A percentile compares a stretch with the other conserved stretches of the same genome.
Conservation (phyloP, 2,329 filamentous ascomycete species). For the Fusarium sp. region DNA sequence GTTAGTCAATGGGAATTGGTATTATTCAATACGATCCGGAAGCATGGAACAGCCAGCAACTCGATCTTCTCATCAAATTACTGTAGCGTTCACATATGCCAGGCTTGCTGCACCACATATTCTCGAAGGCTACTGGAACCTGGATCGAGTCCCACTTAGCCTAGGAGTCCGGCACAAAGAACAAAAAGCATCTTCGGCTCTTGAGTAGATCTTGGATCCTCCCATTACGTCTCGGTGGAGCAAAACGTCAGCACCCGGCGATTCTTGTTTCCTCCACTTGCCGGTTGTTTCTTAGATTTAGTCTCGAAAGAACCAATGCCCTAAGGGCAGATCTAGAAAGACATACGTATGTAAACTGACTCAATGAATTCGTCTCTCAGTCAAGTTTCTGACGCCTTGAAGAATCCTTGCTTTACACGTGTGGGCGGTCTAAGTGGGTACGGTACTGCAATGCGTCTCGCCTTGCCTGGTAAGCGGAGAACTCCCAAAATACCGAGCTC, state of each 20-base stretch:
- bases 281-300: background rate
- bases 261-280: background rate
- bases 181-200: background rate
- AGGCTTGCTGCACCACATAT: background rate
- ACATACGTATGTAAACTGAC: background rate
- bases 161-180: background rate
- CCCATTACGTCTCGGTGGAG: background rate
- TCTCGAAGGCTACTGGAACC: background rate
- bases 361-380: background rate
- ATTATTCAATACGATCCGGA: background rate
- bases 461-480: background rate
- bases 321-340: background rate
- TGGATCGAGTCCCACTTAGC: background rate
- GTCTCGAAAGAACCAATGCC: background rate
- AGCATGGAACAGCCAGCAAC: background rate
- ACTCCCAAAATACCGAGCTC: background rate
- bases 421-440: background rate
- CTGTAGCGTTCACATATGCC: background rate
- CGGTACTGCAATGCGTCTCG: background rate
- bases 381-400: background rate
- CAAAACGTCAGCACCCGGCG: background rate
- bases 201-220: background rate
- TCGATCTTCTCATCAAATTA: background rate
- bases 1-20: fast-evolving
- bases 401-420: background rate